phyloP scores from a whole-genome alignment of 1,284 basidiomycete genomes.

The Puccinia triticina region DNA sequence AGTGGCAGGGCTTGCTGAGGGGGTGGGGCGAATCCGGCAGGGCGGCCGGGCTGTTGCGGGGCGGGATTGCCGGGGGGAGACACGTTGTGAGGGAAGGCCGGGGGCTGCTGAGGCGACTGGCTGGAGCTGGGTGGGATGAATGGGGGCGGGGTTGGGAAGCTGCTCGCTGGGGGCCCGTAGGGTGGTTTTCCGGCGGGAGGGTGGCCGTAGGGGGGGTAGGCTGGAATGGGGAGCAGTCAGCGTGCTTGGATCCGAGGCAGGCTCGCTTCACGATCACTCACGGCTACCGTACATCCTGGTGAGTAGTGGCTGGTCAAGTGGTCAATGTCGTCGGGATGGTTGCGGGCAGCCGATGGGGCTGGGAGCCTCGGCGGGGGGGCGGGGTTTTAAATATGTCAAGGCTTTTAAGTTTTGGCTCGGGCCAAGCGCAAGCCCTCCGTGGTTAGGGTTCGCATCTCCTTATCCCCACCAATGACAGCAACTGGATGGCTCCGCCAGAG shows the following conservation, averaged over 20 bases:
- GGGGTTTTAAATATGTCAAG: too few relatives aligned
- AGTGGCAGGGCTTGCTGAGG: background rate
- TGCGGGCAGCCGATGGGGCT: too few relatives aligned
- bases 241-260: background rate
- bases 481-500: too few relatives aligned
- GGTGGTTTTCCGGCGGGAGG: slow-evolving; percentile 26
- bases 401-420: too few relatives aligned
- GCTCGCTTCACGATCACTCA: background rate
- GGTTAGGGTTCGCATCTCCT: too few relatives aligned
- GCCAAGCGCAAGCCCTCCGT: too few relatives aligned
- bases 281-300: slow-evolving; percentile 11
- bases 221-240: background rate
- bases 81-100: background rate
- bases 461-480: too few relatives aligned
- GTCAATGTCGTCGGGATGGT: too few relatives aligned
- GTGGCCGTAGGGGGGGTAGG: slow-evolving; percentile 44
- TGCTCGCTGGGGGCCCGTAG: slow-evolving; percentile 10
- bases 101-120: slow-evolving; percentile 22
- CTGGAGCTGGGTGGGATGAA: slow-evolving; percentile 30
- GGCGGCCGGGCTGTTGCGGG: slow-evolving; percentile 9
- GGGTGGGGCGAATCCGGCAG: slow-evolving; percentile 20
- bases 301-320: too few relatives aligned
- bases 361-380: too few relatives aligned
- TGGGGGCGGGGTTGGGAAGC: slow-evolving; percentile 26
- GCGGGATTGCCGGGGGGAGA: background rate